A percentile compares a stretch with the other conserved stretches of the same genome.
Evolutionary conservation across 208 protist genomes (phyloP).

Genomic region (Wallacemonas sp.): DNA sequence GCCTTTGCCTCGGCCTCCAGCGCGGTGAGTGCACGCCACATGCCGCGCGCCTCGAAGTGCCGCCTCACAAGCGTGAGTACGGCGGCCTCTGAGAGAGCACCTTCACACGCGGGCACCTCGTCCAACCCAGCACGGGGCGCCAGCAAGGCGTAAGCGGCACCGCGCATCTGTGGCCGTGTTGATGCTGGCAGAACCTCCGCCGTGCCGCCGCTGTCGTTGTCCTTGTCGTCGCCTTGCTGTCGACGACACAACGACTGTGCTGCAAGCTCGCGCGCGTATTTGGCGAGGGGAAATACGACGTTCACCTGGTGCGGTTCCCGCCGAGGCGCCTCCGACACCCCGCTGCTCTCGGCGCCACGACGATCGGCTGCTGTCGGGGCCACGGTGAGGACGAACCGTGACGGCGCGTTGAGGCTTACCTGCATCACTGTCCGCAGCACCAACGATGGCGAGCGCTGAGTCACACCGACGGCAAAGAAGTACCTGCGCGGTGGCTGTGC

Average conservation of each 20-base stretch:
- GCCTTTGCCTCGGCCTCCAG: slow-evolving; percentile 18
- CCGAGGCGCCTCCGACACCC: background rate
- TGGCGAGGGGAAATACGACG: background rate
- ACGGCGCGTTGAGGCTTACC: background rate
- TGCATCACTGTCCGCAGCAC: slow-evolving; percentile 48
- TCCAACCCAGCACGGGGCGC: slow-evolving; percentile 42
- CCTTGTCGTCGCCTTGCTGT: background rate
- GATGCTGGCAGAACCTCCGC: too few relatives aligned
- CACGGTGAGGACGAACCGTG: background rate
- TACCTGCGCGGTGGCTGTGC: slow-evolving; percentile 21
- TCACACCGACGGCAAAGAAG: slow-evolving; percentile 65
- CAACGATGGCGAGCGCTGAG: slow-evolving; percentile 27
- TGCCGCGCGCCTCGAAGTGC: background rate
- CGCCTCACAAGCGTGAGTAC: background rate
- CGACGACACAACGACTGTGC: slow-evolving; percentile 8
- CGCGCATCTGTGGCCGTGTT: slow-evolving; percentile 16
- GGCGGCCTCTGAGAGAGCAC: background rate
- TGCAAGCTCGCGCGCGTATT: slow-evolving; percentile 14
- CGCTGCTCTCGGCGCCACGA: slow-evolving; percentile 9
- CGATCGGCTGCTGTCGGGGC: background rate
- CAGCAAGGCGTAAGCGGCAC: slow-evolving; percentile 28
- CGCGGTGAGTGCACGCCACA: slow-evolving; percentile 14
- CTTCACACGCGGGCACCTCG: slow-evolving; percentile 16
- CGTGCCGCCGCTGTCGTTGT: too few relatives aligned
- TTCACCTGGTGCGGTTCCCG: background rate